Evolutionary conservation across 129 eudicot species (phyloP).

Genomic region (Silybum marianum): DNA sequence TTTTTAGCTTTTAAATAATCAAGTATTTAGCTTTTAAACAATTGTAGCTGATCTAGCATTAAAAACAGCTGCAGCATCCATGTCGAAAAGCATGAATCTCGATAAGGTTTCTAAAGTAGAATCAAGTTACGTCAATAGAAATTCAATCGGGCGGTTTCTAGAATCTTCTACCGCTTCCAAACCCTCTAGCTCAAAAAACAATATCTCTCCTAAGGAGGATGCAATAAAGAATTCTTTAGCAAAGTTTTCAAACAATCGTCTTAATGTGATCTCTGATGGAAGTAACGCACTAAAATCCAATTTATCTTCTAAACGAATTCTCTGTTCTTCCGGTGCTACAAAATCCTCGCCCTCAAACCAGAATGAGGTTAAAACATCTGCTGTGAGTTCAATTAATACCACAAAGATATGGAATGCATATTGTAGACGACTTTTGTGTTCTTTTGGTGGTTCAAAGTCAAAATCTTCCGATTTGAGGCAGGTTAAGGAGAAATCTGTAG

Average conservation of each 20-base stretch:
- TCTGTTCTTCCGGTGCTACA: background rate
- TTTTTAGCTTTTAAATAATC: background rate
- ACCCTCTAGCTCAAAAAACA: background rate
- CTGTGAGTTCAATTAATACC: conserved; percentile 1
- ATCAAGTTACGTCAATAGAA: background rate
- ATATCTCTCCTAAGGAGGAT: background rate
- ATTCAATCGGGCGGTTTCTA: background rate
- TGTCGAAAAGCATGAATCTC: background rate
- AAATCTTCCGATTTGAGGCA: background rate
- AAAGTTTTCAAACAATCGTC: background rate
- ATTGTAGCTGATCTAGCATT: background rate
- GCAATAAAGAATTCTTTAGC: background rate
- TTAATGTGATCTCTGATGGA: background rate
- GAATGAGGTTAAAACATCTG: background rate
- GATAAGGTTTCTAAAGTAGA: conserved; percentile 4
- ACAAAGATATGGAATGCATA: background rate
- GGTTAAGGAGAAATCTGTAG: background rate
- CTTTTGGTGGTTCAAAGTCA: background rate
- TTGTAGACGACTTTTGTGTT: background rate
- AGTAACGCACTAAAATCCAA: background rate
- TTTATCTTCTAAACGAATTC: background rate
- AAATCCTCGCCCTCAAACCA: background rate
- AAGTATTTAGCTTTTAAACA: background rate
- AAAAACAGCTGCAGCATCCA: conserved; percentile 1
- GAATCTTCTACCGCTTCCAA: background rate